phyloP scores from a whole-genome alignment of 768 basidiomycete genomes.

The Psilocybe sp. region DNA sequence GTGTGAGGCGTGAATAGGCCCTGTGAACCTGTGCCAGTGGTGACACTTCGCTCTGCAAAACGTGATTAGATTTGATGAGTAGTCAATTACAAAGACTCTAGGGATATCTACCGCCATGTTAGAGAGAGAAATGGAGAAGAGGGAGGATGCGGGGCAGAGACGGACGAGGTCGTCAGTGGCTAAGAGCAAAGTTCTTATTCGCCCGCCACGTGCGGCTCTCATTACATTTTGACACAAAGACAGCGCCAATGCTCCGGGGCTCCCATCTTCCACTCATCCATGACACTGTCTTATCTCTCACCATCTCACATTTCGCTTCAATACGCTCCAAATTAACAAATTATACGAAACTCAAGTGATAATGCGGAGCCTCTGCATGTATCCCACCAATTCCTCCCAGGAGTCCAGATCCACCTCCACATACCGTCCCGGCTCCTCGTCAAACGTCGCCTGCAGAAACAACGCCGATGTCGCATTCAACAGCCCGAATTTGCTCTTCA shows the following conservation, averaged over 20 bases:
- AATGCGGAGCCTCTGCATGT: constrained; percentile 25
- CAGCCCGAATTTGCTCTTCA: constrained; percentile 35
- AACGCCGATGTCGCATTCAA: constrained; percentile 26
- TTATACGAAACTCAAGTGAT: constrained; percentile 11
- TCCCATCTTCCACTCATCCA: background rate
- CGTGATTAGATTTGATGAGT: constrained; percentile 8
- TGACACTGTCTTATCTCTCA: background rate
- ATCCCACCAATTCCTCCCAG: constrained; percentile 33
- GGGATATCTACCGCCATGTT: constrained; percentile 38
- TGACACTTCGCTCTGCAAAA: constrained; percentile 29
- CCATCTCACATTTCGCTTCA: background rate
- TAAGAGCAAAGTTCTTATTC: constrained; percentile 1
- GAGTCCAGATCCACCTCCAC: constrained; percentile 35
- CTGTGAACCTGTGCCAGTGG: constrained; percentile 51
- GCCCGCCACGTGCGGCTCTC: background rate
- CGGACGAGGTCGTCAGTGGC: background rate
- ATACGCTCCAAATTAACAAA: background rate
- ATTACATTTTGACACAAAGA: background rate
- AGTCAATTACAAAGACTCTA: background rate
- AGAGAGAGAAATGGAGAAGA: background rate
- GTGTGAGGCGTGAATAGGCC: constrained; percentile 68
- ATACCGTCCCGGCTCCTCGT: constrained; percentile 22
- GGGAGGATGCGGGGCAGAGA: background rate
- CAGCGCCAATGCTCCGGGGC: too few relatives aligned
- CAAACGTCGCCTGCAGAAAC: constrained; percentile 25